Evolutionary conservation across 2,329 filamentous ascomycete genomes (phyloP).

Genomic region (Amauroascus niger): DNA sequence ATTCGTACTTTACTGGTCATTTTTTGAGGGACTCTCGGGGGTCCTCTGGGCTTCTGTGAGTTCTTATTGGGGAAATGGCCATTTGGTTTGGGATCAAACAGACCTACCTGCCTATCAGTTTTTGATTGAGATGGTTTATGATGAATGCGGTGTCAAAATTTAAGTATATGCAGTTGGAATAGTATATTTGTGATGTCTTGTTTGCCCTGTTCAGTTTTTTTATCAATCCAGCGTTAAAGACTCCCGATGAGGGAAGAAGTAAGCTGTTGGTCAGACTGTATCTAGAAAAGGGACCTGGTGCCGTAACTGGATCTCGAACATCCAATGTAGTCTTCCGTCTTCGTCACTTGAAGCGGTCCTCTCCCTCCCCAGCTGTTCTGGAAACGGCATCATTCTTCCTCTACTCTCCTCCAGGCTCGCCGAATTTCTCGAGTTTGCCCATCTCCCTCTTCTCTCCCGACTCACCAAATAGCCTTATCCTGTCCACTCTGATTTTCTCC

Average conservation of each 20-base stretch:
- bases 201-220: too few relatives aligned
- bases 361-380: neutral
- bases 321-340: too few relatives aligned
- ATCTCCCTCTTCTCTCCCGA: conserved; percentile 82
- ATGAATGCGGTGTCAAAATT: too few relatives aligned
- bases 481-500: conserved; percentile 68
- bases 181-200: too few relatives aligned
- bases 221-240: too few relatives aligned
- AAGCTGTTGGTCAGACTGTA: too few relatives aligned
- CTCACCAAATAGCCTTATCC: conserved; percentile 65
- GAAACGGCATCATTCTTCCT: neutral
- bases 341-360: too few relatives aligned
- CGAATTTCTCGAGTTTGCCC: conserved; percentile 93
- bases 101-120: too few relatives aligned
- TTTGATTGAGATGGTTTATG: conserved; percentile 16
- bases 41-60: conserved; percentile 17
- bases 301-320: too few relatives aligned
- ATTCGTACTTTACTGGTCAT: conserved; percentile 45
- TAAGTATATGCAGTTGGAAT: neutral
- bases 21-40: conserved; percentile 20
- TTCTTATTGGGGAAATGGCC: conserved; percentile 35
- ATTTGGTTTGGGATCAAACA: conserved; percentile 51
- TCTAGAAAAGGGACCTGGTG: too few relatives aligned
- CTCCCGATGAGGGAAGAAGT: too few relatives aligned
- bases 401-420: conserved; percentile 58